Evolutionary conservation across 176 grass and related monocot genomes (phyloP).

Genomic region (Themeda triandra): DNA sequence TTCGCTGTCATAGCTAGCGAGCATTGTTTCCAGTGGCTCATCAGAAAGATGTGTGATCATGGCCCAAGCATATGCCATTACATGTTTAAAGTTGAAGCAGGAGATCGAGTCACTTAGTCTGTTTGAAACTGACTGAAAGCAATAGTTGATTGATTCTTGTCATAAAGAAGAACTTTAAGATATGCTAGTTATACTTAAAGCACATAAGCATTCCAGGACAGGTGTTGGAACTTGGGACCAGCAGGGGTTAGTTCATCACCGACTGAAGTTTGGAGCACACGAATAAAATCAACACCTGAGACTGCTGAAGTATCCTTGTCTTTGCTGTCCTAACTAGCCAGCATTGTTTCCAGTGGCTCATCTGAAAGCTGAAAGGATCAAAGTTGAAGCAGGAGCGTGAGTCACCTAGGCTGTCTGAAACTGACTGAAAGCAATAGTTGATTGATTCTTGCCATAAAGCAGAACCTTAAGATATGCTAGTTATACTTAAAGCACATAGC

Average conservation of each 20-base stretch:
- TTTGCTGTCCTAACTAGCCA: background rate
- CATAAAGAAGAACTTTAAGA: constrained; percentile 14
- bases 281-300: background rate
- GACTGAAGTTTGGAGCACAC: background rate
- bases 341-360: background rate
- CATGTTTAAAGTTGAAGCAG: background rate
- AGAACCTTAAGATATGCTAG: constrained; percentile 16
- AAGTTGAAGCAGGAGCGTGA: background rate
- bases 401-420: background rate
- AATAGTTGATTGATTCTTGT: background rate
- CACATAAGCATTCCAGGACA: background rate
- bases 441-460: constrained; percentile 11
- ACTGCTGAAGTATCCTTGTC: no score
- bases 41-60: background rate
- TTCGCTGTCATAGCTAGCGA: background rate
- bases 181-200: constrained; percentile 2
- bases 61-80: no score
- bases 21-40: background rate
- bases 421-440: constrained; percentile 3
- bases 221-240: background rate
- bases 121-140: constrained; percentile 8
- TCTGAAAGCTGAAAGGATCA: background rate
- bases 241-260: background rate
- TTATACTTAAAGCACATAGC: background rate
- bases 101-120: background rate